Conservation (phyloP, 352 stramenopile genomes). For the Saprolegnia diclina region DNA sequence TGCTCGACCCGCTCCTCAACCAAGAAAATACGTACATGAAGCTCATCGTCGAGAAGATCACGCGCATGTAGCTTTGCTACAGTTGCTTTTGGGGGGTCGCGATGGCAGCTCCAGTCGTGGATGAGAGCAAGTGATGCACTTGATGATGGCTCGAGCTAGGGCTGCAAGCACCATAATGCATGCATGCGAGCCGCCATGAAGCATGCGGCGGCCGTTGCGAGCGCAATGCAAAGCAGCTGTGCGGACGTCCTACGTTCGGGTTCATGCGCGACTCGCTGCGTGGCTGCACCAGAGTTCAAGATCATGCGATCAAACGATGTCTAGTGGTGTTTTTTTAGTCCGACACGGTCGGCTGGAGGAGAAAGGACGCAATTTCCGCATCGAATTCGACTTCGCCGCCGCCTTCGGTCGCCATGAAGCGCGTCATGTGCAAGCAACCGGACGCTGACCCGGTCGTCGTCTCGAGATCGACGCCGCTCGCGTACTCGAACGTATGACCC, state of each 20-base stretch:
- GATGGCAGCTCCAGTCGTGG: too few relatives aligned
- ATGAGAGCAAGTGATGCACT: too few relatives aligned
- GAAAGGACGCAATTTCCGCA: slow-evolving; percentile 61
- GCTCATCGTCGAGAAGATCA: slow-evolving; percentile 96
- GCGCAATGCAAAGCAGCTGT: too few relatives aligned
- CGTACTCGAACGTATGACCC: slow-evolving; percentile 75
- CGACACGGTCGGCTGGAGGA: slow-evolving; percentile 31
- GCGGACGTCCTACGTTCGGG: too few relatives aligned
- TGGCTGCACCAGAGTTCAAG: too few relatives aligned
- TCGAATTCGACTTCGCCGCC: slow-evolving; percentile 46
- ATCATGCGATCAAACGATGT: too few relatives aligned
- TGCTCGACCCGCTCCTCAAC: slow-evolving; percentile 93
- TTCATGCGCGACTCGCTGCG: too few relatives aligned
- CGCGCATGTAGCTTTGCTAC: slow-evolving; percentile 89
- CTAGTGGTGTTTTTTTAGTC: not conserved
- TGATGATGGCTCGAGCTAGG: too few relatives aligned
- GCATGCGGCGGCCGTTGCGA: too few relatives aligned
- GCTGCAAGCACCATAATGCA: too few relatives aligned
- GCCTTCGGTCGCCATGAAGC: slow-evolving; percentile 31
- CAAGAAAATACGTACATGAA: slow-evolving; percentile 96
- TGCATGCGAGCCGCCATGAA: too few relatives aligned
- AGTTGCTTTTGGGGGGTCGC: too few relatives aligned
- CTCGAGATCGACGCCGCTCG: slow-evolving; percentile 70
- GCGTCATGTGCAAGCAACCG: slow-evolving; percentile 59
- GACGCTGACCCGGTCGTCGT: slow-evolving; percentile 48